These are phyloP conservation scores for Coelastrella sp. DNA, from an alignment of 139 green algal species.

Conservation along the genomic window DNA sequence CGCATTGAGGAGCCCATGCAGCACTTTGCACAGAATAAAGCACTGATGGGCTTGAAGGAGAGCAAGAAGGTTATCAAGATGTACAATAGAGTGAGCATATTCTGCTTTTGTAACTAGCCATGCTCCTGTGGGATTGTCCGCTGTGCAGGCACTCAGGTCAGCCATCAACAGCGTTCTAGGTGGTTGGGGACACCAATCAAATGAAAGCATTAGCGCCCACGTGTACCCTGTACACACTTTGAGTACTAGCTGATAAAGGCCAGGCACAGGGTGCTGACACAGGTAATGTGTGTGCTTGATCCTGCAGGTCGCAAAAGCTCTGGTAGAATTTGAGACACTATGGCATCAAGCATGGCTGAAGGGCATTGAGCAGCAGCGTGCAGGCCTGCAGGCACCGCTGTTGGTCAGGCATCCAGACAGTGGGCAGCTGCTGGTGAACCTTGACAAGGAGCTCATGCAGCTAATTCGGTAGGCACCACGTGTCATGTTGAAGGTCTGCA, in stretches of 20 bases:
- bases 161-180: no score
- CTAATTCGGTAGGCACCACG: slow-evolving; percentile 64
- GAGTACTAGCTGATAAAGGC: no score
- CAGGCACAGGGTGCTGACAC: not conserved
- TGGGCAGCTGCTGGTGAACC: slow-evolving; percentile 86
- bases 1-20: slow-evolving; percentile 95
- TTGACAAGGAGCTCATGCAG: slow-evolving; percentile 91
- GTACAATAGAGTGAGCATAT: slow-evolving; percentile 88
- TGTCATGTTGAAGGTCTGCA: not conserved
- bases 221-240: no score
- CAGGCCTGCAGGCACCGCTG: slow-evolving; percentile 84
- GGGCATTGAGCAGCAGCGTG: slow-evolving; percentile 77
- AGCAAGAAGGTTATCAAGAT: slow-evolving; percentile 87
- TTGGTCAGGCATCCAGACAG: slow-evolving; percentile 88
- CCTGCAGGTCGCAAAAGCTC: slow-evolving; percentile 74
- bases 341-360: slow-evolving; percentile 73
- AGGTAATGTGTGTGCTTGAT: not conserved
- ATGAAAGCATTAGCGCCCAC: no score
- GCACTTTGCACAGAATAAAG: slow-evolving; percentile 83
- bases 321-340: slow-evolving; percentile 95
- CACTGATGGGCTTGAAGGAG: slow-evolving; percentile 90
- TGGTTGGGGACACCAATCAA: no score
- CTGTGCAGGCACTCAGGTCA: not conserved
- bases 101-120: not conserved
- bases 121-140: not conserved